Evolutionary conservation across 371 early-diverging fungal genomes (phyloP).

Genomic region (Lichtheimia hyalospora): DNA sequence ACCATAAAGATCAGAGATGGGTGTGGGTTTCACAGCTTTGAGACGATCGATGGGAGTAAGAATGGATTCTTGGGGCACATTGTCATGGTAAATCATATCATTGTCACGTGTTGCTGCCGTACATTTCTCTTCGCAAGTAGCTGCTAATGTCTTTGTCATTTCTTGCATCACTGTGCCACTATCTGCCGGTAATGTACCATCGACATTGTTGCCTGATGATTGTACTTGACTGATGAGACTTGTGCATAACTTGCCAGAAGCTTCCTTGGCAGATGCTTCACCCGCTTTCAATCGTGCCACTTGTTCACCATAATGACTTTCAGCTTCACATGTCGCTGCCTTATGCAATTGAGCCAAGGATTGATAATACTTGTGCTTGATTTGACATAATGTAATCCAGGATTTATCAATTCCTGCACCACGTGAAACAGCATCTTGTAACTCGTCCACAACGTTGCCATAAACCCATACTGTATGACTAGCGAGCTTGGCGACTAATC

Average conservation of each 20-base stretch:
- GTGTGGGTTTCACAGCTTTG: constrained; percentile 72
- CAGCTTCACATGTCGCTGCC: constrained; percentile 74
- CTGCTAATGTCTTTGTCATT: constrained; percentile 57
- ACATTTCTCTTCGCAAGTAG: constrained; percentile 62
- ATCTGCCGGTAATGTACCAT: constrained; percentile 46
- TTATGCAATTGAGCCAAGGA: constrained; percentile 84
- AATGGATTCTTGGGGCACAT: constrained; percentile 78
- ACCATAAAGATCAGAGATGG: constrained; percentile 74
- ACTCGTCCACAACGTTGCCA: constrained; percentile 62
- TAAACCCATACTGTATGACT: constrained; percentile 84
- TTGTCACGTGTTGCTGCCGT: constrained; percentile 78
- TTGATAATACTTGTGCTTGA: constrained; percentile 85
- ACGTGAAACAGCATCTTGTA: constrained; percentile 55
- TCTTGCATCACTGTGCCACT: constrained; percentile 64
- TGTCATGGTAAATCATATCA: constrained; percentile 93
- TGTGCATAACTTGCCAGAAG: constrained; percentile 67
- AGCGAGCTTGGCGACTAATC: constrained; percentile 86
- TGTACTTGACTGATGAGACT: constrained; percentile 51
- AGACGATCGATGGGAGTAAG: constrained; percentile 83
- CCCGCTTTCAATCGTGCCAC: constrained; percentile 80
- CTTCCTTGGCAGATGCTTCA: constrained; percentile 83
- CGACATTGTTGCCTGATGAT: constrained; percentile 46
- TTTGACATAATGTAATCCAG: constrained; percentile 70
- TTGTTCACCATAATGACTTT: constrained; percentile 82
- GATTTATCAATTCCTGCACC: constrained; percentile 63